Conservation (phyloP, 2,329 filamentous ascomycete species). For the Fusarium poae region DNA sequence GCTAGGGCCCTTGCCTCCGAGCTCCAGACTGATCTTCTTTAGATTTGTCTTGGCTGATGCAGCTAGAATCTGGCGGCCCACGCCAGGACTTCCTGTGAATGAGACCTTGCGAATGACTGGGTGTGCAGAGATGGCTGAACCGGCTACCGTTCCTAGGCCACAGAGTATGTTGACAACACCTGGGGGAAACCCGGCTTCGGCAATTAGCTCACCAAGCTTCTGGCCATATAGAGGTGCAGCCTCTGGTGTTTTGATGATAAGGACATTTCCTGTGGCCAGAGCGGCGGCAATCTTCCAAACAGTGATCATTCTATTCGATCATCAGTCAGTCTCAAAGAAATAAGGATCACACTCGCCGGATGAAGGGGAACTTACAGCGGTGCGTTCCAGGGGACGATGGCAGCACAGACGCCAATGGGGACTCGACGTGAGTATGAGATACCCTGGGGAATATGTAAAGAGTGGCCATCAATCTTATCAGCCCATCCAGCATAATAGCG, state of each 20-base stretch:
- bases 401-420: constrained; percentile 76
- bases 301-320: constrained; percentile 31
- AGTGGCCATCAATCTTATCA: constrained; percentile 86
- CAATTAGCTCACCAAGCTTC: constrained; percentile 73
- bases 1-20: constrained; percentile 75
- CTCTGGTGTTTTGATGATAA: constrained; percentile 72
- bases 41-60: constrained; percentile 77
- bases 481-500: constrained; percentile 81
- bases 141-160: constrained; percentile 75
- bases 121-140: constrained; percentile 74
- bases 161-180: constrained; percentile 81
- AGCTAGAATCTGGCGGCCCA: constrained; percentile 78
- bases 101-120: constrained; percentile 77
- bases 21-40: constrained; percentile 81
- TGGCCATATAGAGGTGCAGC: constrained; percentile 72
- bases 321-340: fast-evolving
- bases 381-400: constrained; percentile 82
- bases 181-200: constrained; percentile 79
- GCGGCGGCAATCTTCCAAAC: constrained; percentile 73
- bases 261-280: constrained; percentile 71
- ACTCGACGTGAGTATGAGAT: constrained; percentile 82
- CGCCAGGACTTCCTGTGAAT: constrained; percentile 78
- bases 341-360: too few species aligned
- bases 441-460: constrained; percentile 77
- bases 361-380: constrained; percentile 57